These are phyloP conservation scores for Phalaenopsis aphrodite DNA, from an alignment of 106 monocot species.

Conservation along the genomic window DNA sequence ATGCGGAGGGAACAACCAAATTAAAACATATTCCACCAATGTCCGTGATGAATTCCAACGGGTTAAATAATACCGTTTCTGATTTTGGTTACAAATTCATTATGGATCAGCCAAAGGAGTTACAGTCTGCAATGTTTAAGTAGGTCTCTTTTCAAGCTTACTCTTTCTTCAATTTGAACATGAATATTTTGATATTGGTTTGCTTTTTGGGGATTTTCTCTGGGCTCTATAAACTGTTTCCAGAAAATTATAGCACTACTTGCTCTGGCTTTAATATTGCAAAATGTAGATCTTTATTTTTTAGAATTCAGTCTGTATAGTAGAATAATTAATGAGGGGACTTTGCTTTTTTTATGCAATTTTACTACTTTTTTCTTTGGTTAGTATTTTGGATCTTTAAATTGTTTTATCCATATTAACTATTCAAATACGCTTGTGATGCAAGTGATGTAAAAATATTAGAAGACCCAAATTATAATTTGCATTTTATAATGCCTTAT, in stretches of 20 bases:
- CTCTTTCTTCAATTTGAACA: not conserved
- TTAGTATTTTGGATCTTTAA: not conserved
- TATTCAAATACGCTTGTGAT: not conserved
- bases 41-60: slow-evolving; percentile 27
- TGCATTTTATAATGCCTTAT: too few relatives aligned
- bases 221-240: not conserved
- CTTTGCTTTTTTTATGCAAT: not conserved
- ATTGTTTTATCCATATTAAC: not conserved
- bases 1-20: slow-evolving; percentile 19
- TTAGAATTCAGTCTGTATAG: not conserved
- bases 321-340: not conserved
- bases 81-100: slow-evolving; percentile 20
- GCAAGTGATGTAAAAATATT: not conserved
- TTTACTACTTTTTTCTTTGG: not conserved
- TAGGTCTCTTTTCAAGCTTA: slow-evolving; percentile 1
- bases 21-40: slow-evolving; percentile 21
- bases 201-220: not conserved
- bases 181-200: not conserved
- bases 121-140: slow-evolving; percentile 10
- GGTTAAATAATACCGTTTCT: slow-evolving; percentile 17
- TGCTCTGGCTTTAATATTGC: not conserved
- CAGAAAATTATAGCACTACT: not conserved
- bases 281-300: not conserved
- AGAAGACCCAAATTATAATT: too few relatives aligned
- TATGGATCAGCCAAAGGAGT: slow-evolving; percentile 24